Evolutionary conservation across 805 yeast genomes (phyloP).

Genomic region (Kodamaea fukazawae): DNA sequence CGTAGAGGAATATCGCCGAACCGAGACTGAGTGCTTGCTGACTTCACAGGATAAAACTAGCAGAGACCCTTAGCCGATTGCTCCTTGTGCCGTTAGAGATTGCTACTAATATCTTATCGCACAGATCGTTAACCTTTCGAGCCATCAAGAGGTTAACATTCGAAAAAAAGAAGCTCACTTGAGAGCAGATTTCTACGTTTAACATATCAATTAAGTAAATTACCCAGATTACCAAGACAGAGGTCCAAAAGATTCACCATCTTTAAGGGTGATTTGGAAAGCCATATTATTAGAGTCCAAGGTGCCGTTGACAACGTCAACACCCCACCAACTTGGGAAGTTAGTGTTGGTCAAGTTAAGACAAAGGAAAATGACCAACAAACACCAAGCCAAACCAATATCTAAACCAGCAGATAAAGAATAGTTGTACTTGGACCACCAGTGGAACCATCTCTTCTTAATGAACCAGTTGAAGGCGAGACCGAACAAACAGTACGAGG

Average conservation of each 20-base stretch:
- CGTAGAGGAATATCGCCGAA: too few relatives aligned
- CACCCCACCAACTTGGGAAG: conserved; percentile 65
- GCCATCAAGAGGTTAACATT: too few relatives aligned
- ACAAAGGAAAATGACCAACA: conserved; percentile 25
- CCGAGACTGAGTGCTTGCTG: too few relatives aligned
- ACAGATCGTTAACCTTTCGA: too few relatives aligned
- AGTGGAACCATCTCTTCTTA: conserved; percentile 40
- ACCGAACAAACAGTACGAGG: conserved; percentile 45
- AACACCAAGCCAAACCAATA: conserved; percentile 37
- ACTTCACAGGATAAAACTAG: too few relatives aligned
- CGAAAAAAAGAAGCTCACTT: too few relatives aligned
- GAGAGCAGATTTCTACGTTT: too few relatives aligned
- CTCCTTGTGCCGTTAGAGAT: too few relatives aligned
- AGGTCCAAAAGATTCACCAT: conserved; percentile 49
- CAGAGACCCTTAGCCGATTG: too few relatives aligned
- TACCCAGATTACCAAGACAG: conserved; percentile 37
- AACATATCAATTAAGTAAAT: too few relatives aligned
- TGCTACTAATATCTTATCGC: too few relatives aligned
- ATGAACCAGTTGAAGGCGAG: conserved; percentile 35
- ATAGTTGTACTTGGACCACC: conserved; percentile 45
- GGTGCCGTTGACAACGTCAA: conserved; percentile 38
- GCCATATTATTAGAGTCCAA: conserved; percentile 37
- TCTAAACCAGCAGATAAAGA: conserved; percentile 45
- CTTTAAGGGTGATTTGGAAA: conserved; percentile 27
- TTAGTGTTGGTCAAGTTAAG: conserved; percentile 14